These are phyloP conservation scores for Dissoconium aciculare DNA, from an alignment of 2,329 filamentous ascomycete species.

Conservation along the genomic window DNA sequence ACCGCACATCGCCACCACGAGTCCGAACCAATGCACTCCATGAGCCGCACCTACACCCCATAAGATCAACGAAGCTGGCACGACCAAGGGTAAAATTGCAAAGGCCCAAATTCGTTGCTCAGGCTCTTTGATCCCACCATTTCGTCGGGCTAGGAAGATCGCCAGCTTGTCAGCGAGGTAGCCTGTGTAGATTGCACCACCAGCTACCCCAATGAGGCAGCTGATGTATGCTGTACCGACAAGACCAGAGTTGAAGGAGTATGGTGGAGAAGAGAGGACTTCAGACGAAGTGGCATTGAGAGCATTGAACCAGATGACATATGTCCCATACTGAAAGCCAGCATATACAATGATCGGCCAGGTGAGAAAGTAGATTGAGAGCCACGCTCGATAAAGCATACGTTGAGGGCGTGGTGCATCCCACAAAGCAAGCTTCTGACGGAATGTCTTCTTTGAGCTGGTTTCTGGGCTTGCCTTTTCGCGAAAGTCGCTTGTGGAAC, in stretches of 20 bases:
- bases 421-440: constrained; percentile 11
- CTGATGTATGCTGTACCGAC: constrained; percentile 26
- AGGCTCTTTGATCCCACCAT: constrained; percentile 26
- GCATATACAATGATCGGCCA: constrained; percentile 27
- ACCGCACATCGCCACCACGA: constrained; percentile 31
- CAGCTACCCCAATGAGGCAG: constrained; percentile 23
- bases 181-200: constrained; percentile 24
- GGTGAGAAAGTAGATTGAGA: constrained; percentile 24
- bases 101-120: constrained; percentile 29
- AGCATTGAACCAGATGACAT: constrained; percentile 20
- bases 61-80: constrained; percentile 31
- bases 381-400: constrained; percentile 18
- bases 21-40: constrained; percentile 33
- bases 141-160: constrained; percentile 24
- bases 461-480: too few relatives aligned
- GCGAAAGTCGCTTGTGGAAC: too few relatives aligned
- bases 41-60: constrained; percentile 34
- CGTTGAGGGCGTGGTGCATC: constrained; percentile 14
- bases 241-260: constrained; percentile 24
- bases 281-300: constrained; percentile 27
- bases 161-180: constrained; percentile 23
- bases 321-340: constrained; percentile 27
- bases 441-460: constrained; percentile 8
- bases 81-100: constrained; percentile 25
- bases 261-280: constrained; percentile 22